Base-by-base conservation (phyloP, 139 green algal genomes). In the Picochlorum sp. region DNA sequence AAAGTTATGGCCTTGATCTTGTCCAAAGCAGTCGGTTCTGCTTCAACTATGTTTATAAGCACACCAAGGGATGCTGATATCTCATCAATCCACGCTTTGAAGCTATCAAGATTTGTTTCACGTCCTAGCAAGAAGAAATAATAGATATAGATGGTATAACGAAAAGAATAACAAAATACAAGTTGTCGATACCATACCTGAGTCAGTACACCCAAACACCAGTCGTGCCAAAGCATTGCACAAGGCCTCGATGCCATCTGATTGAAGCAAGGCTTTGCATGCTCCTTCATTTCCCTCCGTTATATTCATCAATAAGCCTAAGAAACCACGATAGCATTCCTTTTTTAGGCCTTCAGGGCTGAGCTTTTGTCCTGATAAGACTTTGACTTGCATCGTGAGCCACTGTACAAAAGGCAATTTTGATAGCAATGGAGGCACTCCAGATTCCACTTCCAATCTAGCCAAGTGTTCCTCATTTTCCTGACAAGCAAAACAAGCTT, bases 251-350 rank as follows among this genome's bases (percentile, higher is more conserved):
- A 79, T 51, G 4, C 67, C 81, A 6, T 75, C 72, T 9, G 49
- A 67, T 41, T 13, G 45, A 20, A 69, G 61, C 18, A 87, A 65
- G 18, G 61, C 61, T 5, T 63, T 52, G 24, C 72, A 78, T 6
- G 81, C 81, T 9, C 68, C 57, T 11, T 34, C 10, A 57, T 86
- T 86, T 64, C 83, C 70, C 62, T 91, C 81, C 2, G 75, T 89
- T 15, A 86, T 57, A 67, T 91, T 91, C 77, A 91, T 87, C 13
- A 90, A 59, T 51, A 91, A 71, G 7, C 78, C 75, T n/a, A 80
- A 62, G 9, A 65, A 57, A 14, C 57, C 66, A 20, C 75, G 76
- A 23, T 84, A 65, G 50, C 69, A 79, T 21, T 76, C 71, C 64
- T 77, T 77, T 24, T 77, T 71, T 8, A 77, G 37, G 8, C 68